phyloP scores from a whole-genome alignment of 768 basidiomycete genomes.

The Boletus eberwhitei region DNA sequence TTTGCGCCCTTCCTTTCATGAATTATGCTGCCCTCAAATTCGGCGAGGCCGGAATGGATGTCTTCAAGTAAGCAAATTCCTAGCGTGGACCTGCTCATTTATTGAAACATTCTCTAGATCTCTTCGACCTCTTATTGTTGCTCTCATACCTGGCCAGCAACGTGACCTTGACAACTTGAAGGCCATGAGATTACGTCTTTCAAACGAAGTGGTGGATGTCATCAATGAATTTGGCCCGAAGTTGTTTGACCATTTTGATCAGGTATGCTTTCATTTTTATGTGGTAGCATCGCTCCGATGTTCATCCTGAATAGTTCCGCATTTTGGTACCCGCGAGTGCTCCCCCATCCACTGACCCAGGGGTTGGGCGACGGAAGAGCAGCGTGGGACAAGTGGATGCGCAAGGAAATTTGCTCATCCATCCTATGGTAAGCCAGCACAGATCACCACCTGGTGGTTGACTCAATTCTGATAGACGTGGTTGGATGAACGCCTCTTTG shows the following conservation, averaged over 20 bases:
- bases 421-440: slow-evolving; percentile 69
- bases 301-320: slow-evolving; percentile 50
- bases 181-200: slow-evolving; percentile 65
- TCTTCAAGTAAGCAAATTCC: slow-evolving; percentile 75
- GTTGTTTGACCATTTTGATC: slow-evolving; percentile 82
- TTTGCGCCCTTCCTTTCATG: slow-evolving; percentile 77
- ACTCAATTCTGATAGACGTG: slow-evolving; percentile 49
- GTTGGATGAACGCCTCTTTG: slow-evolving; percentile 92
- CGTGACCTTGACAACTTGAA: slow-evolving; percentile 74
- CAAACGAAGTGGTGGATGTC: slow-evolving; percentile 79
- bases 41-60: slow-evolving; percentile 97
- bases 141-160: slow-evolving; percentile 86
- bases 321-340: slow-evolving; percentile 79
- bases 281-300: background rate
- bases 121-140: slow-evolving; percentile 82
- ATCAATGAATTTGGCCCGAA: slow-evolving; percentile 89
- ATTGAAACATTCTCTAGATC: slow-evolving; percentile 52
- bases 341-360: slow-evolving; percentile 74
- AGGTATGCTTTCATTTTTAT: slow-evolving; percentile 43
- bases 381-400: slow-evolving; percentile 81
- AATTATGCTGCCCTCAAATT: slow-evolving; percentile 94
- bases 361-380: slow-evolving; percentile 77
- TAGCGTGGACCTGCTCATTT: background rate
- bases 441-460: background rate
- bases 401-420: slow-evolving; percentile 78